Conservation (phyloP, 108 stramenopile genomes). For the Fistulifera pelliculosa region DNA sequence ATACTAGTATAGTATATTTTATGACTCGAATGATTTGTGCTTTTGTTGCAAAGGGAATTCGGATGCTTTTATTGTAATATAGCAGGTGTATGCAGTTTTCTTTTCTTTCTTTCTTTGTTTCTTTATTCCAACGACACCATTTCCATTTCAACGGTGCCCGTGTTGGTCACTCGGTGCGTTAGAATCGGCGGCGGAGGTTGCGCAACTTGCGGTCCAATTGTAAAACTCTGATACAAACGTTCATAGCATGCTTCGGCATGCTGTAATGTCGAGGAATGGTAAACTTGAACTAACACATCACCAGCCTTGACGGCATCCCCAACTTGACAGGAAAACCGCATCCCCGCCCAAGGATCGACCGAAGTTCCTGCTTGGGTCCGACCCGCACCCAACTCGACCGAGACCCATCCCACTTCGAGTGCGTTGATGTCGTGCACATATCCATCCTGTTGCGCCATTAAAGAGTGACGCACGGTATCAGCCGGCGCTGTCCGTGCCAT, state of each 20-base stretch:
- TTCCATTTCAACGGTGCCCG: background rate
- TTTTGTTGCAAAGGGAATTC: too few relatives aligned
- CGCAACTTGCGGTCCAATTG: background rate
- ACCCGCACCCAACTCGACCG: slow-evolving; percentile 64
- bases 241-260: background rate
- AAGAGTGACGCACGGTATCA: slow-evolving; percentile 3
- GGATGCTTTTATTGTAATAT: too few relatives aligned
- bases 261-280: slow-evolving; percentile 8
- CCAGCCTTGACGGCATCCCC: slow-evolving; percentile 44
- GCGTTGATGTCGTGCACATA: slow-evolving; percentile 45
- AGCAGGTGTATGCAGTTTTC: too few relatives aligned
- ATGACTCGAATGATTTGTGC: too few relatives aligned
- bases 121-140: background rate
- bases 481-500: slow-evolving; percentile 3
- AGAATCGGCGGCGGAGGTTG: background rate
- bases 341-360: slow-evolving; percentile 56
- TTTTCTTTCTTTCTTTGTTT: too few relatives aligned
- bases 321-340: slow-evolving; percentile 38
- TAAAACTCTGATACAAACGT: background rate
- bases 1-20: too few relatives aligned
- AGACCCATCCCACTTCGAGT: slow-evolving; percentile 36
- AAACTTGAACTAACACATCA: slow-evolving; percentile 33
- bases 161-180: background rate
- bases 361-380: slow-evolving; percentile 41
- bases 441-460: slow-evolving; percentile 27